Evolutionary conservation across 768 basidiomycete genomes (phyloP).

Genomic region (Podaxis mareebaensis): DNA sequence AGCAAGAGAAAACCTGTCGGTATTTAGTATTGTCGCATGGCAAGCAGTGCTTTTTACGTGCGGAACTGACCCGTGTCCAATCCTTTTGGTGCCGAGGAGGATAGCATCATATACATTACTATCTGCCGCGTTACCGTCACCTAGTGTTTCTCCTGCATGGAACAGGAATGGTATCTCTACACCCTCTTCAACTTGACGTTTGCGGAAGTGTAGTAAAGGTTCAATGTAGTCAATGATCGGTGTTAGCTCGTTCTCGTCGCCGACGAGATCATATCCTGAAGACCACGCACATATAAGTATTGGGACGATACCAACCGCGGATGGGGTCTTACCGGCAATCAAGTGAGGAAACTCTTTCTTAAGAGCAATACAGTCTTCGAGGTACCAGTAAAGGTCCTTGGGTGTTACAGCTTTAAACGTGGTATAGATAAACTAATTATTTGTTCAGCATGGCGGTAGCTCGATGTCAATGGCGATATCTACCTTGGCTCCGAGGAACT

Average conservation of each 20-base stretch:
- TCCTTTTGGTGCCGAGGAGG: constrained; percentile 76
- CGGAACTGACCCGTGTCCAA: constrained; percentile 68
- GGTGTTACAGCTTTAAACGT: constrained; percentile 48
- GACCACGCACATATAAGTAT: background rate
- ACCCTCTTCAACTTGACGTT: constrained; percentile 54
- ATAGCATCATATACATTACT: constrained; percentile 79
- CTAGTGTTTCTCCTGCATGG: constrained; percentile 81
- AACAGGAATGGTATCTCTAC: constrained; percentile 76
- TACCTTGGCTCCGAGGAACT: constrained; percentile 70
- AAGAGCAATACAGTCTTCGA: constrained; percentile 71
- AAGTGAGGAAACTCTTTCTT: constrained; percentile 76
- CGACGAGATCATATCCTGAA: constrained; percentile 79
- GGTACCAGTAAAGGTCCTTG: constrained; percentile 61
- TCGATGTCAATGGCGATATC: constrained; percentile 7
- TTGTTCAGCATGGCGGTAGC: background rate
- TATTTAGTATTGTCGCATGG: background rate
- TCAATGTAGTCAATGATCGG: constrained; percentile 66
- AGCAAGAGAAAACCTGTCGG: constrained; percentile 66
- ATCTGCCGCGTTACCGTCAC: constrained; percentile 73
- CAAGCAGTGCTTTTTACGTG: background rate
- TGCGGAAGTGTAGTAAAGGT: constrained; percentile 57
- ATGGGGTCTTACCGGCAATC: background rate
- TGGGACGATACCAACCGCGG: background rate
- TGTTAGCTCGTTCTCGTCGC: constrained; percentile 60
- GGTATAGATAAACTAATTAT: background rate